phyloP scores from a whole-genome alignment of 768 basidiomycete species.

The Sarcodon aspratus region DNA sequence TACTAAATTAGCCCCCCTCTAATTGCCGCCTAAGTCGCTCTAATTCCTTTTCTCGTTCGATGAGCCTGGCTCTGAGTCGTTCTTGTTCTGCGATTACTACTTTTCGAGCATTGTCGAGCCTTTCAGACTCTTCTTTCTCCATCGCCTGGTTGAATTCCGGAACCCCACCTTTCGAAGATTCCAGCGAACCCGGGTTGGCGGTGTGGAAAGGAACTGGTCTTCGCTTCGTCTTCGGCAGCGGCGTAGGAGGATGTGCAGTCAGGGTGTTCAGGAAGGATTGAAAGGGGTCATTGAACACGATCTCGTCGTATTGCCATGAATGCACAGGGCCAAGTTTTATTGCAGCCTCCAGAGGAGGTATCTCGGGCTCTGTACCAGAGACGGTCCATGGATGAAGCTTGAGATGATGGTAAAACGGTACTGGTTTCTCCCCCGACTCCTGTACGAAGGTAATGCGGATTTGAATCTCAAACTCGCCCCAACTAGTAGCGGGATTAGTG shows the following conservation, averaged over 20 bases:
- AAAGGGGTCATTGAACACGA: conserved; percentile 92
- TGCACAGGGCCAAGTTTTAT: conserved; percentile 72
- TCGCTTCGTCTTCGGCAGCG: conserved; percentile 51
- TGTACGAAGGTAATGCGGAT: conserved; percentile 83
- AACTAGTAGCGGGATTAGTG: conserved; percentile 32
- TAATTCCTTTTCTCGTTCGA: conserved; percentile 78
- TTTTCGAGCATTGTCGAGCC: conserved; percentile 68
- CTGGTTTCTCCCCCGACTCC: conserved; percentile 86
- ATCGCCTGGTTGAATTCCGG: conserved; percentile 81
- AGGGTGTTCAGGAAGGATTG: conserved; percentile 77
- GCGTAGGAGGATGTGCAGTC: conserved; percentile 73
- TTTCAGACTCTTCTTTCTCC: conserved; percentile 79
- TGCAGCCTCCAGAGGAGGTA: conserved; percentile 56
- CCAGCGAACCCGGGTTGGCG: conserved; percentile 39
- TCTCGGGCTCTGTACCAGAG: conserved; percentile 49
- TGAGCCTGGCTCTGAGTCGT: conserved; percentile 50
- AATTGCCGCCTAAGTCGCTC: conserved; percentile 52
- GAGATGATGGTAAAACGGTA: conserved; percentile 84
- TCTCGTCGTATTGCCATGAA: conserved; percentile 98
- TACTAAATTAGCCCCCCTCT: conserved; percentile 8
- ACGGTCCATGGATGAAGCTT: conserved; percentile 87
- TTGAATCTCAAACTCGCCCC: conserved; percentile 98
- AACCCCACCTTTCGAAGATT: conserved; percentile 50
- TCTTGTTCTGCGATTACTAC: conserved; percentile 68
- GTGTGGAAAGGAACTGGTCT: conserved; percentile 65